phyloP scores from a whole-genome alignment of 139 green algal genomes.

The Tetratostichococcus sp. region DNA sequence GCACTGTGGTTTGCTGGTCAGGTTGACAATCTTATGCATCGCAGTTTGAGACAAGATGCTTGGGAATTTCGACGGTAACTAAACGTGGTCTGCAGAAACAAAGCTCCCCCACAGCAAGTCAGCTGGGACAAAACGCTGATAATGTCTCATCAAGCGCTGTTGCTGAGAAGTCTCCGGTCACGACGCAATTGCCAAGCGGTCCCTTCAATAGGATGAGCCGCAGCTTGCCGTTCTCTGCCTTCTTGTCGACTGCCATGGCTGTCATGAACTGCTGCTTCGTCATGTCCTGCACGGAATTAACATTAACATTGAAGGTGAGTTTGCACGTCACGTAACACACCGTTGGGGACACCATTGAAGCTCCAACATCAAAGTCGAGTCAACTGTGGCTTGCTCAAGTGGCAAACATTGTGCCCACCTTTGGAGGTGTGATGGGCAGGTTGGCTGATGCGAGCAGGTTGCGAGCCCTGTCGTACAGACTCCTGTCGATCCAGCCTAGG shows the following conservation, averaged over 20 bases:
- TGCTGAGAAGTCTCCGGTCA: conserved; percentile 91
- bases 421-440: conserved; percentile 64
- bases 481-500: conserved; percentile 89
- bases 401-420: too few species aligned
- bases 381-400: too few species aligned
- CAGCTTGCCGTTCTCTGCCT: conserved; percentile 86
- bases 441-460: conserved; percentile 61
- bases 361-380: too few species aligned
- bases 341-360: too few species aligned
- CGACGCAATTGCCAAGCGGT: conserved; percentile 83
- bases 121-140: conserved; percentile 56
- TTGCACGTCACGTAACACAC: too few species aligned
- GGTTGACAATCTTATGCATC: too few species aligned
- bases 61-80: too few species aligned
- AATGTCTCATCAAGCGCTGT: conserved; percentile 82
- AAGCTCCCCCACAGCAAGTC: too few species aligned
- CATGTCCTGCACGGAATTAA: conserved; percentile 45
- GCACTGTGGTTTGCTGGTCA: background rate
- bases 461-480: conserved; percentile 59
- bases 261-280: conserved; percentile 75
- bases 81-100: too few species aligned
- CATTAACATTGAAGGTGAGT: too few species aligned
- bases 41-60: too few species aligned
- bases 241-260: conserved; percentile 98
- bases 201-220: conserved; percentile 93